Base-by-base conservation (phyloP, 1,139 yeast genomes). In the Kluyveromyces sp. region DNA sequence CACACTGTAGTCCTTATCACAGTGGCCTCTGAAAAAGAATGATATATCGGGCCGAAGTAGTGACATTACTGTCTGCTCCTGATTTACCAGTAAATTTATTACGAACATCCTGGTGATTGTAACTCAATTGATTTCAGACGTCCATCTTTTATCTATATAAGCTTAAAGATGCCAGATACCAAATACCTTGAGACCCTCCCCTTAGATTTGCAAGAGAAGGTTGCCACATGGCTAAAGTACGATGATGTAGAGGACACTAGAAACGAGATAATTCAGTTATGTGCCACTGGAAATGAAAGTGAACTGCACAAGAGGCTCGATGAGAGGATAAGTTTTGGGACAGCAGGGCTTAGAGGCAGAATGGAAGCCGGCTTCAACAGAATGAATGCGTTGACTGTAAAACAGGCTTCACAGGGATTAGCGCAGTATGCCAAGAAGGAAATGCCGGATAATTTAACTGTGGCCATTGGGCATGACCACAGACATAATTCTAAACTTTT, bases 381-480 rank as follows among this genome's bases (percentile, higher is more conserved):
- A 53, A 84, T 92, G 94, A 92, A 92, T 61, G 85, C 83, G 51
- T 82, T 92, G 11, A 88, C 96, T 0, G 84, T 92, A 1, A 60
- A 86, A 36, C 97, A 89, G 64, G 94, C 97, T 0, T 80, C 96
- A 0, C 97, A 89, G 58, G 98, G 97, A 0, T 69, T 92, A 28
- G 84, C 95, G 0, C 66, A 67, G 43, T 86, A 84, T 60, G 67
- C 84, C 2, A 51, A 52, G 18, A 47, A 55, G n/a, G 57, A 60
- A n/a, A 63, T 64, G 17, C 57, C 65, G 2, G 46, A 56, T 25
- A 65, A 68, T 11, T 65, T 77, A 2, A 73, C 74, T 0, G 70
- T 87, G 17, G 96, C 88, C 0, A 69, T 92, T 36, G 97, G 97
- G 1, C 89, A 88, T 65, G 98, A 92, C 60, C 97, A 92, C 62